Evolutionary conservation across 805 yeast species (phyloP).

Genomic region (Metschnikowia picachoensis): DNA sequence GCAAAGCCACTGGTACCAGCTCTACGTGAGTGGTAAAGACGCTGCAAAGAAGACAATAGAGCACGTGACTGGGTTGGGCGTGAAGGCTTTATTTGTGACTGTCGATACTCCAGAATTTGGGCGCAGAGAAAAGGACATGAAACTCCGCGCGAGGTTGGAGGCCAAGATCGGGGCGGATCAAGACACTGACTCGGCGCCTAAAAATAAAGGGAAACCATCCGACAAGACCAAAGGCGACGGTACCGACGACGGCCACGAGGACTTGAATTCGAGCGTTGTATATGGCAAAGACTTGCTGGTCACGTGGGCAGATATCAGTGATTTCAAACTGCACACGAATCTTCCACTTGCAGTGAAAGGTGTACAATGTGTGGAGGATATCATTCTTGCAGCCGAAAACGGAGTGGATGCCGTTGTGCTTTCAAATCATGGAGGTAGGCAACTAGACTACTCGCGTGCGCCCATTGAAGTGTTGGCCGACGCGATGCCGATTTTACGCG

Average conservation of each 20-base stretch:
- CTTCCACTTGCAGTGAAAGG: slow-evolving; percentile 61
- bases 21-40: slow-evolving; percentile 67
- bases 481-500: slow-evolving; percentile 49
- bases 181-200: neutral
- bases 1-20: slow-evolving; percentile 86
- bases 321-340: slow-evolving; percentile 31
- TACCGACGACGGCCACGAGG: slow-evolving; percentile 7
- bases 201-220: neutral
- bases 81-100: slow-evolving; percentile 80
- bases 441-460: slow-evolving; percentile 77
- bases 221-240: neutral
- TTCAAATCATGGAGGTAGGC: slow-evolving; percentile 90
- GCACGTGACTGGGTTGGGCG: slow-evolving; percentile 53
- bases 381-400: slow-evolving; percentile 50
- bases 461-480: slow-evolving; percentile 75
- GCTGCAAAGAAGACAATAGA: slow-evolving; percentile 58
- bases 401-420: slow-evolving; percentile 67
- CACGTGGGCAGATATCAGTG: slow-evolving; percentile 34
- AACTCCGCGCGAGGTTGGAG: slow-evolving; percentile 25
- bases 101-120: slow-evolving; percentile 94
- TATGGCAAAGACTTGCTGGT: slow-evolving; percentile 27
- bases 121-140: slow-evolving; percentile 44
- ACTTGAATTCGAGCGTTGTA: slow-evolving; percentile 8
- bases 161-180: neutral
- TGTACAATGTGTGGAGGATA: slow-evolving; percentile 63